phyloP scores from a whole-genome alignment of 768 basidiomycete genomes.

The Daedaleopsis nitida region DNA sequence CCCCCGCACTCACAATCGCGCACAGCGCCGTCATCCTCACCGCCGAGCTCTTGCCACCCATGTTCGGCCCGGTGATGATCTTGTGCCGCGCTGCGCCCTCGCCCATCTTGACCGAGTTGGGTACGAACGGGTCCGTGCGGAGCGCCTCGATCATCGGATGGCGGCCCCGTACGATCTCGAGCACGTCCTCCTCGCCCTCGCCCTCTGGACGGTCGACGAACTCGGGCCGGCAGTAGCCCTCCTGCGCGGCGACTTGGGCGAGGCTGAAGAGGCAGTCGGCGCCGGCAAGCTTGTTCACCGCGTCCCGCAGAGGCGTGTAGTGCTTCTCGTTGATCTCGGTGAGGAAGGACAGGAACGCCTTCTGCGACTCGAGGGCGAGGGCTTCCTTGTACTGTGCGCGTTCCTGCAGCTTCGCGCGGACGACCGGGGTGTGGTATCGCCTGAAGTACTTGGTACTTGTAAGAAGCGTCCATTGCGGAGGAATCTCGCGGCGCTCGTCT shows the following conservation, averaged over 20 bases:
- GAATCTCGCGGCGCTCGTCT: constrained; percentile 47
- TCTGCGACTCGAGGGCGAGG: constrained; percentile 63
- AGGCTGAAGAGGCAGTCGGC: constrained; percentile 89
- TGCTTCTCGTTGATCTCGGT: constrained; percentile 65
- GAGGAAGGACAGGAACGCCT: constrained; percentile 70
- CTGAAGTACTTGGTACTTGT: constrained; percentile 73
- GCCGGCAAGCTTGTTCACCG: constrained; percentile 76
- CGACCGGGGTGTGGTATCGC: constrained; percentile 77
- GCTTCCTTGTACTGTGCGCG: constrained; percentile 75
- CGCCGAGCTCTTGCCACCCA: constrained; percentile 87
- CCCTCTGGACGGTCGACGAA: constrained; percentile 49
- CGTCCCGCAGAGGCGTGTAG: constrained; percentile 73
- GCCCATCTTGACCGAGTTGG: constrained; percentile 76
- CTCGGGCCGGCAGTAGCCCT: constrained; percentile 76
- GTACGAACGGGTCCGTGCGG: constrained; percentile 79
- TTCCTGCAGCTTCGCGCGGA: constrained; percentile 63
- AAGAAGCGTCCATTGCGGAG: constrained; percentile 62
- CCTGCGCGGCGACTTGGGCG: constrained; percentile 73
- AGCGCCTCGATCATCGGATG: constrained; percentile 93
- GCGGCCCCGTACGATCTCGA: constrained; percentile 81
- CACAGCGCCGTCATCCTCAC: constrained; percentile 81
- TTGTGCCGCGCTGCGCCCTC: constrained; percentile 52
- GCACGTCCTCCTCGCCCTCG: constrained; percentile 41
- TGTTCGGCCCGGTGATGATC: constrained; percentile 81
- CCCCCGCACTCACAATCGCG: constrained; percentile 42